Evolutionary conservation across 768 basidiomycete genomes (phyloP).

Genomic region (Macrocybe gigantea): DNA sequence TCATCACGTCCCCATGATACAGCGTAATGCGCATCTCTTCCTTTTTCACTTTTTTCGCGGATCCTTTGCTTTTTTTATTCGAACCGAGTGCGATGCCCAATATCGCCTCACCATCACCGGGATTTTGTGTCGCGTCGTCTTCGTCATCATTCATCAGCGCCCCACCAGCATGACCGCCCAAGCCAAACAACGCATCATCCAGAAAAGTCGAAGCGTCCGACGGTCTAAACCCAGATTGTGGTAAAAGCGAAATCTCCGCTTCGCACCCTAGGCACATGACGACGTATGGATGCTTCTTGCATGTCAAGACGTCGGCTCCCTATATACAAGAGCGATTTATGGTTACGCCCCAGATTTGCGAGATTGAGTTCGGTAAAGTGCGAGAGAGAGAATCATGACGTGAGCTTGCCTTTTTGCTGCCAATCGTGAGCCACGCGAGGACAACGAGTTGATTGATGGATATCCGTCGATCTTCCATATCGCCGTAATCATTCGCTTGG

Average conservation of each 20-base stretch:
- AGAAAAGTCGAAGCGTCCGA: background rate
- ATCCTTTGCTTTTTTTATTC: background rate
- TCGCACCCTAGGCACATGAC: slow-evolving; percentile 35
- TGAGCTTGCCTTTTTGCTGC: slow-evolving; percentile 26
- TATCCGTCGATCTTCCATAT: background rate
- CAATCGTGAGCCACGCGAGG: slow-evolving; percentile 33
- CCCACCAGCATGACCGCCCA: background rate
- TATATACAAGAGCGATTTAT: slow-evolving; percentile 2
- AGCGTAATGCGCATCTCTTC: slow-evolving; percentile 25
- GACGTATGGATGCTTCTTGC: slow-evolving; percentile 19
- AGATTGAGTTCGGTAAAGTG: background rate
- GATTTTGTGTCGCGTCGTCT: too few species aligned
- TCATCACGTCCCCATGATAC: slow-evolving; percentile 37
- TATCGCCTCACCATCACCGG: background rate
- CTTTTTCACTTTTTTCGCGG: slow-evolving; percentile 2
- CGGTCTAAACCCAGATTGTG: slow-evolving; percentile 13
- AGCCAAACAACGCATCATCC: background rate
- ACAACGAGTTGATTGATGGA: slow-evolving; percentile 5
- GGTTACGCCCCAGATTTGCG: too few species aligned
- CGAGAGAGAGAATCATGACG: background rate
- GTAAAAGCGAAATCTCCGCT: slow-evolving; percentile 23
- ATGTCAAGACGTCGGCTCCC: slow-evolving; percentile 17
- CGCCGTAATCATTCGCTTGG: background rate
- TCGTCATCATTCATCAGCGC: background rate
- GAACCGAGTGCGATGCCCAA: background rate